Evolutionary conservation across 2,329 filamentous ascomycete species (phyloP).

Genomic region (Gremmenia infestans): DNA sequence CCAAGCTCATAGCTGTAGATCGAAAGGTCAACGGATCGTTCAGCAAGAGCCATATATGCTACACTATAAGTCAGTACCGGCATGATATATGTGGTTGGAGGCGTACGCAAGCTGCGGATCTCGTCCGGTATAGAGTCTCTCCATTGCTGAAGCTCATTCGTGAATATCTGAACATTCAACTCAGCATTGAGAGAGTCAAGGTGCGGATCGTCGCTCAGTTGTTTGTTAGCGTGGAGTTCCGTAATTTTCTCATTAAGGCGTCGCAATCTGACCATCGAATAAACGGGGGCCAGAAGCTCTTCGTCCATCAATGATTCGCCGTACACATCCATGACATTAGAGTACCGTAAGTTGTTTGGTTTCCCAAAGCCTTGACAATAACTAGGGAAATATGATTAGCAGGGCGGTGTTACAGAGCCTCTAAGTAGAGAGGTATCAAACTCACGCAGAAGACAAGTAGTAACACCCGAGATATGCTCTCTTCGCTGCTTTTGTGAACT

Average conservation of each 20-base stretch:
- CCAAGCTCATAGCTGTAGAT: slow-evolving; percentile 26
- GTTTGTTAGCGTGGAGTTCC: slow-evolving; percentile 3
- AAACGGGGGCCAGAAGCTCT: slow-evolving; percentile 9
- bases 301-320: slow-evolving; percentile 13
- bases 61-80: not conserved
- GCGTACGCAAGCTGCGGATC: slow-evolving; percentile 17
- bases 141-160: slow-evolving; percentile 23
- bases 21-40: slow-evolving; percentile 12
- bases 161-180: slow-evolving; percentile 24
- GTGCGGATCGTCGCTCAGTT: slow-evolving; percentile 5
- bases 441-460: slow-evolving; percentile 28
- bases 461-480: slow-evolving; percentile 29
- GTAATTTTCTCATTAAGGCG: slow-evolving; percentile 17
- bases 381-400: slow-evolving; percentile 9
- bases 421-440: not conserved
- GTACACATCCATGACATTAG: slow-evolving; percentile 18
- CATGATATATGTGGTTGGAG: not conserved
- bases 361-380: slow-evolving; percentile 23
- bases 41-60: slow-evolving; percentile 18
- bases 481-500: slow-evolving; percentile 23
- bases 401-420: not conserved
- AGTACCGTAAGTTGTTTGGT: slow-evolving; percentile 23
- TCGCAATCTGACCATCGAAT: slow-evolving; percentile 21
- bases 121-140: slow-evolving; percentile 11
- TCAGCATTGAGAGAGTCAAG: slow-evolving; percentile 20